Percentiles rank a stretch among this genome's conserved stretches.
Evolutionary conservation across 257 asterid genomes (phyloP).

Genomic region (Ehretia macrophylla): DNA sequence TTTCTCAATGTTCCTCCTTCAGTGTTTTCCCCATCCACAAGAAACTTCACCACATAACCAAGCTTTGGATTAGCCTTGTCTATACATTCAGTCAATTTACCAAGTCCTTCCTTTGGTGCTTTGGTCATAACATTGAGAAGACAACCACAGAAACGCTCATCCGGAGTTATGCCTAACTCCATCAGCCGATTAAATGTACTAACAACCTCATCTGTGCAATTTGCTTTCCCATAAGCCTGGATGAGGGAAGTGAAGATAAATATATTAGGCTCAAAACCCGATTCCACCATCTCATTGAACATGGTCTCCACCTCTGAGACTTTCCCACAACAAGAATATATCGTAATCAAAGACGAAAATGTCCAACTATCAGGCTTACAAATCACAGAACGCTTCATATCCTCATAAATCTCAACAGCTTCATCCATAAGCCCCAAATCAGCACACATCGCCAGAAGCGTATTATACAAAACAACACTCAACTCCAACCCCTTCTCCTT

Average conservation of each 20-base stretch:
- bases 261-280: slow-evolving; percentile 71
- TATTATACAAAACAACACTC: slow-evolving; percentile 63
- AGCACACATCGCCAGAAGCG: slow-evolving; percentile 74
- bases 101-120: slow-evolving; percentile 55
- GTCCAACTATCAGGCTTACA: slow-evolving; percentile 80
- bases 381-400: slow-evolving; percentile 55
- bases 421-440: slow-evolving; percentile 71
- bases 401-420: slow-evolving; percentile 68
- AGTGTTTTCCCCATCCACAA: slow-evolving; percentile 21
- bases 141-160: slow-evolving; percentile 78
- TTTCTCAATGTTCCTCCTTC: slow-evolving; percentile 25
- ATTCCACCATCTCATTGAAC: slow-evolving; percentile 69
- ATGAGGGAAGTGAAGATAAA: slow-evolving; percentile 71
- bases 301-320: slow-evolving; percentile 73
- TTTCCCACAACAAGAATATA: slow-evolving; percentile 75
- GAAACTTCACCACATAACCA: slow-evolving; percentile 55
- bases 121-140: slow-evolving; percentile 65
- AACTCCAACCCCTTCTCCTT: slow-evolving; percentile 71
- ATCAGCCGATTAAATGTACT: slow-evolving; percentile 54
- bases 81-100: slow-evolving; percentile 43
- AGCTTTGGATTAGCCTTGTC: slow-evolving; percentile 68
- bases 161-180: slow-evolving; percentile 53
- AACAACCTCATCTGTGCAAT: slow-evolving; percentile 70
- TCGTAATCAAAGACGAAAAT: slow-evolving; percentile 64
- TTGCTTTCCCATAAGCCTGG: slow-evolving; percentile 89